phyloP scores from a whole-genome alignment of 148 eudicot species.

The Fagopyrum esculentum region DNA sequence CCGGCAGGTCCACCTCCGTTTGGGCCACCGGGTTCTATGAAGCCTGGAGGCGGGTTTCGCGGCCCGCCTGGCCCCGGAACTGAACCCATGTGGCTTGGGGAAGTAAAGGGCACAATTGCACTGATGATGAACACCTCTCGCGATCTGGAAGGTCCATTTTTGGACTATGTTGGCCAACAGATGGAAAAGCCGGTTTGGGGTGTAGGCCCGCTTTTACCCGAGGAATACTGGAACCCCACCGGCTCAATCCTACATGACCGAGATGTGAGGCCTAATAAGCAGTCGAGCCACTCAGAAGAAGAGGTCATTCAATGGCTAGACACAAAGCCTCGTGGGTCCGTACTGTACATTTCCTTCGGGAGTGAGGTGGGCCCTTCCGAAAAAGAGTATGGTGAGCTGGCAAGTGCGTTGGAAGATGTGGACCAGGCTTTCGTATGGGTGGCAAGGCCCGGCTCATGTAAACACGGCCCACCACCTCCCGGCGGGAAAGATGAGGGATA shows the following conservation, averaged over 20 bases:
- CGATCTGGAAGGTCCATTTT: slow-evolving; percentile 42
- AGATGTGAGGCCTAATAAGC: slow-evolving; percentile 31
- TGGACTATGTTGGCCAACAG: slow-evolving; percentile 30
- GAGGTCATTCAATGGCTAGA: slow-evolving; percentile 59
- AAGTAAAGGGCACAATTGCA: slow-evolving; percentile 38
- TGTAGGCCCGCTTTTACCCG: slow-evolving; percentile 56
- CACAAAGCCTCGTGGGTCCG: slow-evolving; percentile 41
- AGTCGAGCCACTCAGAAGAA: slow-evolving; percentile 47
- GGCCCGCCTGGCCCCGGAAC: slow-evolving; percentile 24
- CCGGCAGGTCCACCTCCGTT: slow-evolving; percentile 24
- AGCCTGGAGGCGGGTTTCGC: slow-evolving; percentile 15
- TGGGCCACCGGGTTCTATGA: background rate
- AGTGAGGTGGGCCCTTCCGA: slow-evolving; percentile 56
- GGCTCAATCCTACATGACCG: slow-evolving; percentile 43
- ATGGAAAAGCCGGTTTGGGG: slow-evolving; percentile 46
- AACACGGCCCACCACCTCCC: slow-evolving; percentile 29
- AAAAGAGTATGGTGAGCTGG: slow-evolving; percentile 45
- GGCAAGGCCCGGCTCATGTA: slow-evolving; percentile 35
- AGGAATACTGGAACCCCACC: slow-evolving; percentile 42
- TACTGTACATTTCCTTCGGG: slow-evolving; percentile 58
- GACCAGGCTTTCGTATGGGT: slow-evolving; percentile 51
- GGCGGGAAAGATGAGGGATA: slow-evolving; percentile 20
- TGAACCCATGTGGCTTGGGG: slow-evolving; percentile 39
- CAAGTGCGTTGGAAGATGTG: slow-evolving; percentile 35
- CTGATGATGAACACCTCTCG: slow-evolving; percentile 50